Conservation (phyloP, 2,329 filamentous ascomycete genomes). For the Teratosphaeria nubilosa region DNA sequence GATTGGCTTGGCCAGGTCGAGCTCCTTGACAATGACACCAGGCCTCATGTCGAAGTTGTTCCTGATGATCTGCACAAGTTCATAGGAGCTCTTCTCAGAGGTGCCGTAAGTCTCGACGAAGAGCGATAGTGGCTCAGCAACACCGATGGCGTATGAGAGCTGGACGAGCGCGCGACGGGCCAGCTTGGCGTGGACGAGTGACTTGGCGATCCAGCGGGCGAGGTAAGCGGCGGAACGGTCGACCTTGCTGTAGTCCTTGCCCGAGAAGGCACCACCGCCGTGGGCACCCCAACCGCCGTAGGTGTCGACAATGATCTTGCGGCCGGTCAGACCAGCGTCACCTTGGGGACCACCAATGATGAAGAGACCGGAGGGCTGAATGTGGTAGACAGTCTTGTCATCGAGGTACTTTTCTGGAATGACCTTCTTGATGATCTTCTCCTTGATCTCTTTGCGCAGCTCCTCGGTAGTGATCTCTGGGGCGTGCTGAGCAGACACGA, state of each 20-base stretch:
- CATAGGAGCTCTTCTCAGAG: constrained; percentile 74
- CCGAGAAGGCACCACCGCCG: constrained; percentile 99
- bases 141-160: constrained; percentile 98
- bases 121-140: constrained; percentile 93
- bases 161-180: constrained; percentile 90
- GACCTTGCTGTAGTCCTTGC: constrained; percentile 99
- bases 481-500: constrained; percentile 91
- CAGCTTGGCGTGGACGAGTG: constrained; percentile 77
- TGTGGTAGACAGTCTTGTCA: constrained; percentile 92
- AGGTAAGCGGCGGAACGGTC: constrained; percentile 97
- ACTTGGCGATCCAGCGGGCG: constrained; percentile 98
- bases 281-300: constrained; percentile 99
- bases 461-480: constrained; percentile 81
- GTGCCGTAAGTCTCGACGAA: constrained; percentile 98
- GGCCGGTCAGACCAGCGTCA: constrained; percentile 95
- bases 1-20: constrained; percentile 90
- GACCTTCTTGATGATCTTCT: constrained; percentile 94
- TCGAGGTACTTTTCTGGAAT: constrained; percentile 89
- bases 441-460: constrained; percentile 85
- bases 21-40: constrained; percentile 96
- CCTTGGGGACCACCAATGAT: constrained; percentile 98
- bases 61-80: constrained; percentile 89
- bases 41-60: constrained; percentile 97
- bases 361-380: constrained; percentile 97
- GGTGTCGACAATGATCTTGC: constrained; percentile 99